These are phyloP conservation scores for Asterella californica DNA, from an alignment of 225 moss, liverwort and hornwort genomes.

Conservation along the genomic window DNA sequence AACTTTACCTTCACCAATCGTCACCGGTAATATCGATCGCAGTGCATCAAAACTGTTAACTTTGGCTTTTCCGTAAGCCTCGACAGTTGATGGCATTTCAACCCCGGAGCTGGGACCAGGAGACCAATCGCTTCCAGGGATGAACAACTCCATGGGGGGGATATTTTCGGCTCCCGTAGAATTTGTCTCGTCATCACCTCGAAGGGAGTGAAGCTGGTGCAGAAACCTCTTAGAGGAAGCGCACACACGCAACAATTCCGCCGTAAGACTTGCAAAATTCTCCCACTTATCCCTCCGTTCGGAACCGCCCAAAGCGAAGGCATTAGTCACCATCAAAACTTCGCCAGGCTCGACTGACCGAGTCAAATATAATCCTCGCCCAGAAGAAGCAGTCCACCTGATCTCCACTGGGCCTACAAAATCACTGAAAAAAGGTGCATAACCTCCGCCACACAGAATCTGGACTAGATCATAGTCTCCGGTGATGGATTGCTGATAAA, in stretches of 20 bases:
- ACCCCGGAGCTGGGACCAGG: not conserved
- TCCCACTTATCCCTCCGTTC: not conserved
- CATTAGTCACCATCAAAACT: slow-evolving; percentile 31
- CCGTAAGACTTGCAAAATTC: not conserved
- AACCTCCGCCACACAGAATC: not conserved
- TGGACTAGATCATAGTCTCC: slow-evolving; percentile 3
- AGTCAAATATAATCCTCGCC: slow-evolving; percentile 32
- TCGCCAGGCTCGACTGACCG: slow-evolving; percentile 18
- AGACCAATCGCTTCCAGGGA: slow-evolving; percentile 20
- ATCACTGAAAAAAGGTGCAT: slow-evolving; percentile 27
- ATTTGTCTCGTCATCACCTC: not conserved
- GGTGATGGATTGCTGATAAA: slow-evolving; percentile 10
- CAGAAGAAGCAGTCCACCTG: not conserved
- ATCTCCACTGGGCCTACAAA: slow-evolving; percentile 36
- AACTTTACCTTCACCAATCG: not conserved
- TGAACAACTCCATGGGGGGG: slow-evolving; percentile 18
- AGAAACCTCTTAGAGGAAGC: not conserved
- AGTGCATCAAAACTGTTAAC: not conserved
- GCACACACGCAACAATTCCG: not conserved
- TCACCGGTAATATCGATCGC: not conserved
- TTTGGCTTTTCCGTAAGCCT: not conserved
- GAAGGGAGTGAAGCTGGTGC: slow-evolving; percentile 8
- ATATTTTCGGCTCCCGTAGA: not conserved
- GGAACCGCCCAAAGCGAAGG: slow-evolving; percentile 12
- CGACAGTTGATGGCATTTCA: not conserved